phyloP scores from a whole-genome alignment of 768 basidiomycete genomes.

The Neoboletus magnificus region DNA sequence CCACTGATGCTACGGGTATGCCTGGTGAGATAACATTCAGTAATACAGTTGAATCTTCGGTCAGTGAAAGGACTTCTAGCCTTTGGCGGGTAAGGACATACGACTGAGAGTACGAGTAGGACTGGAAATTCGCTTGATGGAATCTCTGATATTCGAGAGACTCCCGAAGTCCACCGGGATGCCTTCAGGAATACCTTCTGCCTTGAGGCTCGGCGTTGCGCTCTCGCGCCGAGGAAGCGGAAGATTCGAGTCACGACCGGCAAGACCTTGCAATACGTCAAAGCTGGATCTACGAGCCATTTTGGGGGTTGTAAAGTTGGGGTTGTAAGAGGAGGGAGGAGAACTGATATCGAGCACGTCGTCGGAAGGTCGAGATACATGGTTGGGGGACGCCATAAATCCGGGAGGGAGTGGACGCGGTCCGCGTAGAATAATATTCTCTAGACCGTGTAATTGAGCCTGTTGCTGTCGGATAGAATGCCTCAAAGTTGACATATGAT shows the following conservation, averaged over 20 bases:
- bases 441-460: conserved; percentile 69
- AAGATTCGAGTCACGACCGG: conserved; percentile 72
- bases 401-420: conserved; percentile 55
- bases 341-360: conserved; percentile 34
- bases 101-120: conserved; percentile 79
- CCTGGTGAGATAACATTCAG: conserved; percentile 42
- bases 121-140: conserved; percentile 56
- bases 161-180: conserved; percentile 58
- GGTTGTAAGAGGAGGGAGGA: conserved; percentile 32
- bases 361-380: conserved; percentile 33
- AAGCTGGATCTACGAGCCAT: conserved; percentile 65
- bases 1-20: conserved; percentile 75
- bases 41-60: conserved; percentile 18
- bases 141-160: conserved; percentile 35
- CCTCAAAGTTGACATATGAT: conserved; percentile 77
- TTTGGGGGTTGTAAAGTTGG: conserved; percentile 41
- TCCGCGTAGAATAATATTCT: conserved; percentile 62
- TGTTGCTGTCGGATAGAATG: conserved; percentile 83
- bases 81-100: conserved; percentile 41
- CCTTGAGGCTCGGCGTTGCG: conserved; percentile 33
- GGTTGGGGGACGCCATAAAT: conserved; percentile 39
- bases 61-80: conserved; percentile 20
- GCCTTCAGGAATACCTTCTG: conserved; percentile 68
- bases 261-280: conserved; percentile 65
- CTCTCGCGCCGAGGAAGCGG: conserved; percentile 64